A percentile compares a stretch with the other conserved stretches of the same genome.
phyloP scores from a whole-genome alignment of 257 asterid species.

The Lycium barbarum region DNA sequence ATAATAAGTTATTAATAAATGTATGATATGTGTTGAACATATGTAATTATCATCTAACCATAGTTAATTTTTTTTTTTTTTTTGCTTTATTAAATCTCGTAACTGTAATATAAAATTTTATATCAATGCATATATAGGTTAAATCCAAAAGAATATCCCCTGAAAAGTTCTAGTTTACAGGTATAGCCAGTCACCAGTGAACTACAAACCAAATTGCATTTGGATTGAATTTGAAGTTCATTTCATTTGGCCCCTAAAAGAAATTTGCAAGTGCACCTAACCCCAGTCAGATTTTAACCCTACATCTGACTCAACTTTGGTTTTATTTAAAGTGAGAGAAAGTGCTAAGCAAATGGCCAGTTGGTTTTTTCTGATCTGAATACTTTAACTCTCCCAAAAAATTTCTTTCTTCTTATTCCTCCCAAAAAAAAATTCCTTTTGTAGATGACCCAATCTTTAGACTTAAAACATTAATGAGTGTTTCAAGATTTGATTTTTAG shows the following conservation, averaged over 20 bases:
- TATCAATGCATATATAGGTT: neutral
- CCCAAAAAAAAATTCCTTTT: slow-evolving; percentile 34
- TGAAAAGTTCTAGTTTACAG: slow-evolving; percentile 24
- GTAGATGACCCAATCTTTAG: slow-evolving; percentile 47
- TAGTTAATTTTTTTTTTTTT: too few species aligned
- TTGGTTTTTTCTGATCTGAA: slow-evolving; percentile 41
- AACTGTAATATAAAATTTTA: too few species aligned
- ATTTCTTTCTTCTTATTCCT: neutral
- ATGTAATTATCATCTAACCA: too few species aligned
- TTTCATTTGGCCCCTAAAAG: slow-evolving; percentile 44
- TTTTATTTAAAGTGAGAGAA: slow-evolving; percentile 71
- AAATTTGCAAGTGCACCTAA: slow-evolving; percentile 36
- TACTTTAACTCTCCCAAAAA: slow-evolving; percentile 38
- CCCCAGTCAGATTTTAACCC: slow-evolving; percentile 78
- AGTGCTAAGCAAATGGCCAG: slow-evolving; percentile 44
- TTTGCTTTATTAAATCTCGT: too few species aligned
- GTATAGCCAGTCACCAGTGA: slow-evolving; percentile 41
- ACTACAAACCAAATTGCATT: slow-evolving; percentile 42
- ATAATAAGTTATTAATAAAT: too few species aligned
- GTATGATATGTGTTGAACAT: too few species aligned
- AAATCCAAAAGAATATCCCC: slow-evolving; percentile 22
- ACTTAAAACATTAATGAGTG: slow-evolving; percentile 40
- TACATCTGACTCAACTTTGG: slow-evolving; percentile 46
- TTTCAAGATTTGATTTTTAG: neutral
- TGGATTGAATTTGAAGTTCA: slow-evolving; percentile 62